Evolutionary conservation across 2,329 filamentous ascomycete genomes (phyloP).

Genomic region (Cryphonectria naterciae): DNA sequence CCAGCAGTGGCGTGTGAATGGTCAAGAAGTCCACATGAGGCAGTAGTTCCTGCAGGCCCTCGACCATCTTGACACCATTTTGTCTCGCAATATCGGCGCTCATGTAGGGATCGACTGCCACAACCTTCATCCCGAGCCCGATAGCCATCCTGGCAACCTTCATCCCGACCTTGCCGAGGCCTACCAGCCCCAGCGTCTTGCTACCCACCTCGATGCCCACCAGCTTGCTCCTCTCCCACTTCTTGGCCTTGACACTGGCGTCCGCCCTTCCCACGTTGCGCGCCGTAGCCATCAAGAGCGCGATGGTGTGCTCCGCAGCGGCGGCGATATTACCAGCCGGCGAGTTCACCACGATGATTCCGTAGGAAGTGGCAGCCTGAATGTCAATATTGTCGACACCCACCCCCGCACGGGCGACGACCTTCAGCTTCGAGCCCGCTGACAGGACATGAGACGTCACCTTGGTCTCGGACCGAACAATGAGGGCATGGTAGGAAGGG

Average conservation of each 20-base stretch:
- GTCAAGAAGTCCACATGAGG: slow-evolving; percentile 75
- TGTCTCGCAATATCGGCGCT: slow-evolving; percentile 71
- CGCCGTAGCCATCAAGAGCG: slow-evolving; percentile 73
- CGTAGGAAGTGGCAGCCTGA: slow-evolving; percentile 69
- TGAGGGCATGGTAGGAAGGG: slow-evolving; percentile 73
- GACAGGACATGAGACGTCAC: slow-evolving; percentile 71
- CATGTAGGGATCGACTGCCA: slow-evolving; percentile 78
- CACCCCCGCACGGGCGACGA: slow-evolving; percentile 80
- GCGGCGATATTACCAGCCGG: slow-evolving; percentile 81
- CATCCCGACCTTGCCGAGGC: slow-evolving; percentile 81
- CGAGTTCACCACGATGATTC: slow-evolving; percentile 80
- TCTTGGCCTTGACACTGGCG: slow-evolving; percentile 69
- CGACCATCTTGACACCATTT: slow-evolving; percentile 67
- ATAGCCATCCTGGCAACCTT: slow-evolving; percentile 80
- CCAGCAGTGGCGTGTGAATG: slow-evolving; percentile 79
- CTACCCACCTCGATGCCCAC: slow-evolving; percentile 79
- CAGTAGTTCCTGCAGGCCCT: slow-evolving; percentile 63
- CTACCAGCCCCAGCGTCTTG: slow-evolving; percentile 77
- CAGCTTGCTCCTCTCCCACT: slow-evolving; percentile 75
- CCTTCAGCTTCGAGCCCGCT: slow-evolving; percentile 70
- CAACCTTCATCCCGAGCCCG: slow-evolving; percentile 75
- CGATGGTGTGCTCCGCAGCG: slow-evolving; percentile 78
- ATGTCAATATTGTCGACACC: slow-evolving; percentile 85
- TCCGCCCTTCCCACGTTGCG: slow-evolving; percentile 74
- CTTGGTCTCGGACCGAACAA: slow-evolving; percentile 81